These are phyloP conservation scores for Fusarium citri DNA, from an alignment of 2,329 filamentous ascomycete species.

Conservation along the genomic window DNA sequence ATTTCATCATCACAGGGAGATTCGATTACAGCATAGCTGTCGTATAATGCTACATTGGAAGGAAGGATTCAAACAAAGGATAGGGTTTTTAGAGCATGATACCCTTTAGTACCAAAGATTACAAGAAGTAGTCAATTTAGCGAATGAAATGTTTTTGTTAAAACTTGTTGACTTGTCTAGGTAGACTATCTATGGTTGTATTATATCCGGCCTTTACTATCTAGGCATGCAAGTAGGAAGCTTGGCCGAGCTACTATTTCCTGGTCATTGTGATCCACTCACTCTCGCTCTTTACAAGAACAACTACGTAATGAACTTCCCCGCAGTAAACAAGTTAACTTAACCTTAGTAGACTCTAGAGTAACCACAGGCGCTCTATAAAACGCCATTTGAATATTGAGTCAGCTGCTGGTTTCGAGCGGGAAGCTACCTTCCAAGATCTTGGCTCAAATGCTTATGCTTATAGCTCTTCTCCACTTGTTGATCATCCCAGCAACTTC, in stretches of 20 bases:
- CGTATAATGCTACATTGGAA: conserved; percentile 23
- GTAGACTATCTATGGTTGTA: background rate
- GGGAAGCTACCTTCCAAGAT: background rate
- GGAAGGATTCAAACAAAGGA: conserved; percentile 19
- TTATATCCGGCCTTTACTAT: background rate
- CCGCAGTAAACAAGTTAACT: conserved; percentile 26
- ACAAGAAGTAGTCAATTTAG: conserved; percentile 35
- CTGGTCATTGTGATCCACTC: conserved; percentile 34
- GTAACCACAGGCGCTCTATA: conserved; percentile 7
- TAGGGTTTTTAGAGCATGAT: conserved; percentile 47
- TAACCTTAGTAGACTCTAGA: conserved; percentile 7
- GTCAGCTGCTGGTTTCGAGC: conserved; percentile 12
- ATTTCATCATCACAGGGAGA: background rate
- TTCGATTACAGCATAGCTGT: background rate
- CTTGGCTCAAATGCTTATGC: conserved; percentile 22
- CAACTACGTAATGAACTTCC: conserved; percentile 40
- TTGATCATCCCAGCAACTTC: conserved; percentile 6
- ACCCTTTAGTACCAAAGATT: conserved; percentile 39
- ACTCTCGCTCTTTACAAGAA: conserved; percentile 16
- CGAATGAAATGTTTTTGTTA: conserved; percentile 14
- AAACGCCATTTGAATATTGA: conserved; percentile 1
- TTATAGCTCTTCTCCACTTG: conserved; percentile 4
- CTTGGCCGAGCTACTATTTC: conserved; percentile 16
- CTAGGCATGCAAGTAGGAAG: background rate
- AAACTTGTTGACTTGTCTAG: background rate